Base-by-base conservation (phyloP, 352 stramenopile species). In the Globisporangium cederbergense region DNA sequence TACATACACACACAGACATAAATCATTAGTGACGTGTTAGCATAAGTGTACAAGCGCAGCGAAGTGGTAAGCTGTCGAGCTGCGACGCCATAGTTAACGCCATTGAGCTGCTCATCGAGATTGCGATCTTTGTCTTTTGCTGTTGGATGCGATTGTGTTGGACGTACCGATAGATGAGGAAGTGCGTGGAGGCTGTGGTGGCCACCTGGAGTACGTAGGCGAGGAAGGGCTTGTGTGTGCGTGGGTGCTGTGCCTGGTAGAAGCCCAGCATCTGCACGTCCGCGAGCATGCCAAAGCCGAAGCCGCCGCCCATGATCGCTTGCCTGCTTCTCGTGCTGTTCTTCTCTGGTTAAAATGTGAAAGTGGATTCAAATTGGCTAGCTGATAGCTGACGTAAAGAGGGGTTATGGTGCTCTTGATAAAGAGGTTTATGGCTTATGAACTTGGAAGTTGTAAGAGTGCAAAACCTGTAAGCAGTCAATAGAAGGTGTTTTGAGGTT, bases 211-310 rank as follows among this genome's bases (percentile, higher is more conserved):
- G 71, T 42, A 93, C 85, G 66, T 93, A 93, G 16, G 82, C 77
- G 30, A 93, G 62, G 67, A 89, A 93, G 22, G 71, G 68, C 66
- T 78, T 78, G 46, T 73, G 69, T 36, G 73, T 74, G 45, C 71
- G 66, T 16, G 53, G 25, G 63, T 89, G 74, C 73, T 83, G 77
- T 46, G 82, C 84, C 65, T 88, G 77, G 76, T 91, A 93, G 72
- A 87, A 93, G 49, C 85, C 85, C 65, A 91, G 71, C 73, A 93
- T 81, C 72, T 91, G 77, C 67, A 93, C 81, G 64, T 89, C 76
- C 38, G 70, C 62, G 50, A 91, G 74, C 70, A 82, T 72, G 45
- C 74, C 77, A 65, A 91, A 91, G 73, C 73, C 73, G 36, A 88
- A 78, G 70, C 78, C 81, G 64, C 77, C 72, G 60, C 71, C 71